A percentile compares a stretch with the other conserved stretches of the same genome.
phyloP scores from a whole-genome alignment of 164 flowering plant species.

The Euptelea pleiosperma region DNA sequence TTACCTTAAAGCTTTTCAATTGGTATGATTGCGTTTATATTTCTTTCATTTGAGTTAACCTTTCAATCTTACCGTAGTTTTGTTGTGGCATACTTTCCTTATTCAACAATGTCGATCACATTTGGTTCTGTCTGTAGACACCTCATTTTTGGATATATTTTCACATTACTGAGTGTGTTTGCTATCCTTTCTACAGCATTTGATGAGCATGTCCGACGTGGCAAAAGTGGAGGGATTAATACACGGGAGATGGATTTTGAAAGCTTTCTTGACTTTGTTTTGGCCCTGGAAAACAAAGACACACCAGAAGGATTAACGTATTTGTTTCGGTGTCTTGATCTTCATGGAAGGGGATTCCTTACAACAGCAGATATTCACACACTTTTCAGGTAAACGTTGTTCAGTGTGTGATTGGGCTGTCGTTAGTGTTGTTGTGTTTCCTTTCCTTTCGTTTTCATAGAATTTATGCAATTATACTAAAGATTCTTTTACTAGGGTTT shows the following conservation, averaged over 20 bases:
- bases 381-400: slow-evolving; percentile 70
- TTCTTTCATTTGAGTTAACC: no score
- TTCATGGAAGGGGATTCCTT: slow-evolving; percentile 80
- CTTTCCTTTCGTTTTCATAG: background rate
- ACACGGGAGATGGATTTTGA: slow-evolving; percentile 96
- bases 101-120: no score
- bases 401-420: background rate
- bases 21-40: no score
- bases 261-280: slow-evolving; percentile 89
- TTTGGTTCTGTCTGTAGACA: no score
- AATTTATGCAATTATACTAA: background rate
- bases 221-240: slow-evolving; percentile 72
- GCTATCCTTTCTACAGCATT: slow-evolving; percentile 46
- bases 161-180: no score
- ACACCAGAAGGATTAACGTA: slow-evolving; percentile 92
- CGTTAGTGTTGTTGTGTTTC: background rate
- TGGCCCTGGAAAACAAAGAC: slow-evolving; percentile 94
- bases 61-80: no score
- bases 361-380: slow-evolving; percentile 95
- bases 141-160: no score
- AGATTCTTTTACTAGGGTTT: background rate
- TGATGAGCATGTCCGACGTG: slow-evolving; percentile 96
- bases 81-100: no score
- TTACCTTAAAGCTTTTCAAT: no score
- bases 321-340: slow-evolving; percentile 92